These are phyloP conservation scores for Pseudonitzschia multistriata DNA, from an alignment of 108 stramenopile species.

Conservation along the genomic window DNA sequence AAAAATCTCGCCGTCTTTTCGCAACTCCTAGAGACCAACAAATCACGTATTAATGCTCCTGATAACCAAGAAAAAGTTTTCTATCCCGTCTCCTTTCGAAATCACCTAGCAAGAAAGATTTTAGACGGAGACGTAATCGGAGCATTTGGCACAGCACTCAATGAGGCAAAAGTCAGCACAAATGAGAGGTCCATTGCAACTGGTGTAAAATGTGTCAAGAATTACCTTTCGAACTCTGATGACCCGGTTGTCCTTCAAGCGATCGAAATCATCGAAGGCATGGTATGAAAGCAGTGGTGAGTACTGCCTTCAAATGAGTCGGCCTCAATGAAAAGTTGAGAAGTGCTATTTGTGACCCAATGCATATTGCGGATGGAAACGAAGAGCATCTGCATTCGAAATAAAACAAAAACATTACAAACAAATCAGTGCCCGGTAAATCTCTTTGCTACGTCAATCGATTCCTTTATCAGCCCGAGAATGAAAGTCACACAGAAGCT, in stretches of 20 bases:
- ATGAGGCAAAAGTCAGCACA: neutral
- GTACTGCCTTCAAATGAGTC: neutral
- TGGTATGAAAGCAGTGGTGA: neutral
- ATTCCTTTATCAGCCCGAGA: too few species aligned
- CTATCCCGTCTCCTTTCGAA: neutral
- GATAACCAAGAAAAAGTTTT: neutral
- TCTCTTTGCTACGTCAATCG: too few species aligned
- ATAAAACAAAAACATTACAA: too few species aligned
- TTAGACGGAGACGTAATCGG: conserved; percentile 6
- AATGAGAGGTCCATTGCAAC: neutral
- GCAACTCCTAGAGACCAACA: neutral
- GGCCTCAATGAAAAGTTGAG: too few species aligned
- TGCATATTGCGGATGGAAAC: too few species aligned
- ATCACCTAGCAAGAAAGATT: neutral
- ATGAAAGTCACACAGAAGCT: too few species aligned
- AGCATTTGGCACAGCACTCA: neutral
- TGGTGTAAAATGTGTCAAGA: neutral
- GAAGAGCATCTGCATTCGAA: too few species aligned
- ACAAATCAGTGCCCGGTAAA: too few species aligned
- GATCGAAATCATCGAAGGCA: neutral
- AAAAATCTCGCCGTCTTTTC: conserved; percentile 19
- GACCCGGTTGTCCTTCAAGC: conserved; percentile 7
- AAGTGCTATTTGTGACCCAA: too few species aligned
- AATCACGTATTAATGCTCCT: neutral
- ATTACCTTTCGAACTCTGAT: neutral